A percentile compares a stretch with the other conserved stretches of the same genome.
Evolutionary conservation across 352 stramenopile species (phyloP).

Genomic region (Phytophthora nicotianae): DNA sequence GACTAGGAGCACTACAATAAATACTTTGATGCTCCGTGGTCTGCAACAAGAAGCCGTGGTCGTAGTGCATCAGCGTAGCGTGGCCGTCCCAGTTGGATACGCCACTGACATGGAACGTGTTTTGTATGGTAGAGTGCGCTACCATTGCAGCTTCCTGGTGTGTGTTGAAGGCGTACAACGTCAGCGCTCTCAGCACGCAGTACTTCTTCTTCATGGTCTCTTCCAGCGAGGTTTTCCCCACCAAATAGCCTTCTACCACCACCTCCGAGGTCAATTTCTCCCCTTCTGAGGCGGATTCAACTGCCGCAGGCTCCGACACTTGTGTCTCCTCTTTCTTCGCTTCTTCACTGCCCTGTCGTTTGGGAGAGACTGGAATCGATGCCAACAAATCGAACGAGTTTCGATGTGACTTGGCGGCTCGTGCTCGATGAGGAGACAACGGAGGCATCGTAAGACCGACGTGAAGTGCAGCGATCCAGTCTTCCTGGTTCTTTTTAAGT

Average conservation of each 20-base stretch:
- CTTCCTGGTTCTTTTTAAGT: conserved; percentile 63
- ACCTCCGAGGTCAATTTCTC: conserved; percentile 15
- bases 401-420: conserved; percentile 60
- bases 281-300: background rate
- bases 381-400: conserved; percentile 75
- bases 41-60: conserved; percentile 75
- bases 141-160: conserved; percentile 38
- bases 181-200: conserved; percentile 50
- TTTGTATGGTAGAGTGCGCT: background rate
- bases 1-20: conserved; percentile 67
- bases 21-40: conserved; percentile 57
- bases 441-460: conserved; percentile 79
- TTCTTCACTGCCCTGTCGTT: conserved; percentile 20
- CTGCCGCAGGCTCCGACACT: background rate
- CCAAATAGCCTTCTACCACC: conserved; percentile 61
- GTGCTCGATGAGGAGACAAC: conserved; percentile 71
- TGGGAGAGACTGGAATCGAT: conserved; percentile 25
- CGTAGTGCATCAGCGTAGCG: conserved; percentile 66
- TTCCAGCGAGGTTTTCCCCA: conserved; percentile 48
- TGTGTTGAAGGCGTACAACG: conserved; percentile 48
- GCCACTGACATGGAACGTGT: conserved; percentile 39
- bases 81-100: conserved; percentile 74
- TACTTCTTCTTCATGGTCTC: conserved; percentile 69
- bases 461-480: conserved; percentile 73
- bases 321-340: conserved; percentile 11